Conservation (phyloP, 768 basidiomycete species). For the Boletus rex-veris region DNA sequence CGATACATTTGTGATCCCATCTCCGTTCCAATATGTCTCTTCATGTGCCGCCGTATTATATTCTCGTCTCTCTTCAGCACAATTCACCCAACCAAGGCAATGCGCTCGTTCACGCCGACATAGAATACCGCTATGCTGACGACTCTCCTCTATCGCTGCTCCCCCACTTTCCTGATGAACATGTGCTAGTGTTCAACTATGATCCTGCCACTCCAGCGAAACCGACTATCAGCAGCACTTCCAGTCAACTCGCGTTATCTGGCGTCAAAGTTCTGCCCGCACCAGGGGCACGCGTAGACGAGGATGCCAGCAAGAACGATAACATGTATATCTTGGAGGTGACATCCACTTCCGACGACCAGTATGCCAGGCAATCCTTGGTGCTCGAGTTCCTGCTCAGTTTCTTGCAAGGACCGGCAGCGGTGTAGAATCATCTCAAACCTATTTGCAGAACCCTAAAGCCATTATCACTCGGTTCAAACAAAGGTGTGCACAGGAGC, state of each 20-base stretch:
- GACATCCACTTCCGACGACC: constrained; percentile 46
- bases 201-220: constrained; percentile 40
- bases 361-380: constrained; percentile 21
- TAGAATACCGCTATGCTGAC: constrained; percentile 82
- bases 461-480: constrained; percentile 60
- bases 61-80: constrained; percentile 50
- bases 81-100: constrained; percentile 37
- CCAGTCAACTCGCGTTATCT: constrained; percentile 46
- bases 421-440: constrained; percentile 28
- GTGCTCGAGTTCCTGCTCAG: neutral
- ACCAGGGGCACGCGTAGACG: constrained; percentile 62
- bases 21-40: constrained; percentile 10
- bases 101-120: constrained; percentile 53
- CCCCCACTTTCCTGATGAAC: constrained; percentile 58
- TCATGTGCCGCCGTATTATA: constrained; percentile 54
- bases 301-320: constrained; percentile 47
- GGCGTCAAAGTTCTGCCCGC: constrained; percentile 68
- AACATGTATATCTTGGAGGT: constrained; percentile 79
- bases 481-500: constrained; percentile 46
- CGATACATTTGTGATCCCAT: constrained; percentile 15
- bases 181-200: constrained; percentile 71
- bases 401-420: constrained; percentile 3
- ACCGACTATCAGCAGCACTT: constrained; percentile 52
- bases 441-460: constrained; percentile 39
- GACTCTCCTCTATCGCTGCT: constrained; percentile 68